Percentiles rank a stretch among this genome's conserved stretches.
Evolutionary conservation across 208 protist genomes (phyloP).

Genomic region (Trypanosomatidae sp.): DNA sequence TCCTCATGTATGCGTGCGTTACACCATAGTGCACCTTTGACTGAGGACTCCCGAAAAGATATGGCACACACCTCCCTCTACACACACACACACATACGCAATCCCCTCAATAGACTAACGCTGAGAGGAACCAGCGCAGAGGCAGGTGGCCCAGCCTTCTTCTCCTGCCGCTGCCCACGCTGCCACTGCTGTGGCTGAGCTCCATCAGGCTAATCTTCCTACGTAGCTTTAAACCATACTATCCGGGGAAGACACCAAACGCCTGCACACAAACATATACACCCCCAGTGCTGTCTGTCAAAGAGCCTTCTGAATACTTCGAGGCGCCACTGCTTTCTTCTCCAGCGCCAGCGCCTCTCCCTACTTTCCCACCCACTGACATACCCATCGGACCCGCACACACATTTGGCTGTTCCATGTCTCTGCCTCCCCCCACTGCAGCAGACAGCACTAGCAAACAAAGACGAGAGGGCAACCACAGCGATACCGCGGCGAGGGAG

Average conservation of each 20-base stretch:
- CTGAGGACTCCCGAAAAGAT: background rate
- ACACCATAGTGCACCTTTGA: background rate
- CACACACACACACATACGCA: background rate
- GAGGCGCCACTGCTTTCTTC: background rate
- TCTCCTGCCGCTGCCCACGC: background rate
- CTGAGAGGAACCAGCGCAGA: background rate
- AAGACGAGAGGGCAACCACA: background rate
- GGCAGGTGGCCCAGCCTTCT: background rate
- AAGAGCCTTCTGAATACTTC: background rate
- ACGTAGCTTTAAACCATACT: background rate
- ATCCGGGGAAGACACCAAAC: background rate
- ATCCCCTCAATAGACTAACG: background rate
- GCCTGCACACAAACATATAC: background rate
- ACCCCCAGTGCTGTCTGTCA: background rate
- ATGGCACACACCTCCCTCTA: background rate
- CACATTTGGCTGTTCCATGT: background rate
- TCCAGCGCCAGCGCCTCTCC: slow-evolving; percentile 1
- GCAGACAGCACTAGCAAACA: background rate
- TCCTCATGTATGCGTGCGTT: background rate
- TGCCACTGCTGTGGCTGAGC: background rate
- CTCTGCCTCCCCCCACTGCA: background rate
- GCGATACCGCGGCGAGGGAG: background rate
- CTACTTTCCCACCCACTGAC: background rate
- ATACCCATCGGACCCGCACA: background rate
- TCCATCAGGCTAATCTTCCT: background rate